Base-by-base conservation (phyloP, 768 basidiomycete species). In the Boletus barrowsii region DNA sequence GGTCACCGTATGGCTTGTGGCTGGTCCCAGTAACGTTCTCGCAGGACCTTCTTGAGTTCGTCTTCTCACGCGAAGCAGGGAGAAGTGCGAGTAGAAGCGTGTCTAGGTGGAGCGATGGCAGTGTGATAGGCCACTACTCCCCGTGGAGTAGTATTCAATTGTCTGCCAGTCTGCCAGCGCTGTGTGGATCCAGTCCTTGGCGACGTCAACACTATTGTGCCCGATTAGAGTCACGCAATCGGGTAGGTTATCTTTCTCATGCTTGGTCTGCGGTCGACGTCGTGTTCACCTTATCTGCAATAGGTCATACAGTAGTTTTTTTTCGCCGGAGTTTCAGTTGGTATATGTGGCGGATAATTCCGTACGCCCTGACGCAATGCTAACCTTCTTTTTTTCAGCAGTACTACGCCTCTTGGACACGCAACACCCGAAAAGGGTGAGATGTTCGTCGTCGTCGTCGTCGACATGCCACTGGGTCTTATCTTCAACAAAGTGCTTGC, bases 1-100 rank as follows among this genome's bases (percentile, higher is more conserved):
- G 9, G 8, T 17, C n/a, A 39, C 37, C 53, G 44, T 42, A 10
- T 42, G 17, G n/a, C 10, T 29, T 46, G 22, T 20, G n/a, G 24
- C 30, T n/a, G n/a, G 29, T 11, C 29, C 45, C 41, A 35, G 24
- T 13, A 10, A 36, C 8, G 4, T 47, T 39, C 26, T 29, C 18
- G 24, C 10, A 11, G n/a, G 15, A 22, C 2, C 3, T 47, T 30
- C 35, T 30, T 15, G 14, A 22, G 20, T 15, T 42, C 24, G 29
- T 22, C 29, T 57, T 53, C 60, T 49, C 44, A 49, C 37, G 33
- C 26, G 55, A 40, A 48, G 47, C 20, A 29, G 18, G 9, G 32
- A 44, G n/a, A 33, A 42, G 42, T 42, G 20, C n/a, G 20, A 45
- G 20, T 47, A 24, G 33, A 42, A 60, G 10, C 15, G 24, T 2